A percentile compares a stretch with the other conserved stretches of the same genome.
phyloP scores from a whole-genome alignment of 1,284 basidiomycete genomes.

The Mycosarcoma mackinlayi region DNA sequence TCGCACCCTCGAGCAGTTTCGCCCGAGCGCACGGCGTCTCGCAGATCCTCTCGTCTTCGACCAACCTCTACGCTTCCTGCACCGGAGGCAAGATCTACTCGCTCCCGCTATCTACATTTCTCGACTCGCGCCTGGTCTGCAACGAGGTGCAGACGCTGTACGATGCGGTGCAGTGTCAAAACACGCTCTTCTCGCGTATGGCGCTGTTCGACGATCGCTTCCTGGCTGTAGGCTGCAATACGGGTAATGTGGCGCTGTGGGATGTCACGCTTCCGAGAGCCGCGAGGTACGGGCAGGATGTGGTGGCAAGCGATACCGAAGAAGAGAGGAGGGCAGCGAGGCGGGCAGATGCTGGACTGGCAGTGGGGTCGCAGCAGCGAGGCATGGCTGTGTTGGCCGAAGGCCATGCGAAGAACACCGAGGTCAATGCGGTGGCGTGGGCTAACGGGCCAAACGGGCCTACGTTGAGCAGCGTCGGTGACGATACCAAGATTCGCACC shows the following conservation, averaged over 20 bases:
- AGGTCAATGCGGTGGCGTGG: conserved; percentile 63
- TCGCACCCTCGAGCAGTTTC: conserved; percentile 15
- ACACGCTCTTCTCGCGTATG: conserved; percentile 64
- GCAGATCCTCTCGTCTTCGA: conserved; percentile 48
- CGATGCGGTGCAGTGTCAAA: conserved; percentile 56
- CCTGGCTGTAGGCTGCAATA: conserved; percentile 64
- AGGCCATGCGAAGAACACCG: conserved; percentile 48
- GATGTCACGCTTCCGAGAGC: conserved; percentile 28
- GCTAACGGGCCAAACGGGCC: conserved; percentile 56
- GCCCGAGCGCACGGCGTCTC: conserved; percentile 62
- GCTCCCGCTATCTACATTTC: conserved; percentile 32
- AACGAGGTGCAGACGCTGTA: conserved; percentile 41
- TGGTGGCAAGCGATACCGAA: conserved; percentile 12
- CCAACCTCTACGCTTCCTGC: conserved; percentile 54
- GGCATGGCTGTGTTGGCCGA: conserved; percentile 26
- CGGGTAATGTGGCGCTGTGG: conserved; percentile 63
- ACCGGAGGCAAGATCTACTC: conserved; percentile 62
- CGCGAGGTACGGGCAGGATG: neutral
- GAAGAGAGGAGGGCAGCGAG: conserved; percentile 27
- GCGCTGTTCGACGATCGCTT: conserved; percentile 60
- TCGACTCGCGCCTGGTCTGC: conserved; percentile 11
- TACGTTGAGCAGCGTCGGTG: conserved; percentile 56
- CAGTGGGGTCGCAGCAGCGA: conserved; percentile 14
- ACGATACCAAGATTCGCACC: conserved; percentile 58
- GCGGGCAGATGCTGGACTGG: conserved; percentile 24